A percentile compares a stretch with the other conserved stretches of the same genome.
phyloP scores from a whole-genome alignment of 805 yeast species.

The Wickerhamomyces hampshirensis region DNA sequence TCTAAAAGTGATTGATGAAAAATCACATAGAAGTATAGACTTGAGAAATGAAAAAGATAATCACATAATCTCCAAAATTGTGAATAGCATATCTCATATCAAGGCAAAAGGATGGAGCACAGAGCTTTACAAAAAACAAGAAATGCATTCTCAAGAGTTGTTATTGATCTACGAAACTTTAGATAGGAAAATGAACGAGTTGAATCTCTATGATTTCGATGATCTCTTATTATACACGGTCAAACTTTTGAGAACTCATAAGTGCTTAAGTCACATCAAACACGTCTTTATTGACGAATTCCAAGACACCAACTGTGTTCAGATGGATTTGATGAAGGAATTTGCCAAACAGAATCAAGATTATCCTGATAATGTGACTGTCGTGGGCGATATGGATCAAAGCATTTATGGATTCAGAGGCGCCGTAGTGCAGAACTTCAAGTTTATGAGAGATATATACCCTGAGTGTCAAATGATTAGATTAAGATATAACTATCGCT shows the following conservation, averaged over 20 bases:
- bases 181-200: constrained; percentile 39
- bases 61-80: constrained; percentile 8
- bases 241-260: constrained; percentile 35
- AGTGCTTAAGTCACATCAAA: constrained; percentile 30
- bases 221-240: constrained; percentile 63
- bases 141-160: constrained; percentile 28
- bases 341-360: constrained; percentile 39
- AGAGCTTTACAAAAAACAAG: constrained; percentile 30
- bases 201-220: constrained; percentile 70
- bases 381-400: constrained; percentile 97
- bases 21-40: constrained; percentile 3
- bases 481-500: constrained; percentile 73
- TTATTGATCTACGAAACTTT: constrained; percentile 45
- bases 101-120: constrained; percentile 51
- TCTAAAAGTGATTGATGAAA: constrained; percentile 2
- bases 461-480: constrained; percentile 34
- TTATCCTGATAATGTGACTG: constrained; percentile 56
- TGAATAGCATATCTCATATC: constrained; percentile 41
- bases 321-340: constrained; percentile 59
- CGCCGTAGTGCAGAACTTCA: constrained; percentile 68
- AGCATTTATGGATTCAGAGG: constrained; percentile 86
- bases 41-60: constrained; percentile 7
- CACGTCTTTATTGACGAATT: constrained; percentile 91
- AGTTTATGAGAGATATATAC: constrained; percentile 41
- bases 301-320: constrained; percentile 84